Evolutionary conservation across 768 basidiomycete genomes (phyloP).

Genomic region (Phanerodontia chrysosporium): DNA sequence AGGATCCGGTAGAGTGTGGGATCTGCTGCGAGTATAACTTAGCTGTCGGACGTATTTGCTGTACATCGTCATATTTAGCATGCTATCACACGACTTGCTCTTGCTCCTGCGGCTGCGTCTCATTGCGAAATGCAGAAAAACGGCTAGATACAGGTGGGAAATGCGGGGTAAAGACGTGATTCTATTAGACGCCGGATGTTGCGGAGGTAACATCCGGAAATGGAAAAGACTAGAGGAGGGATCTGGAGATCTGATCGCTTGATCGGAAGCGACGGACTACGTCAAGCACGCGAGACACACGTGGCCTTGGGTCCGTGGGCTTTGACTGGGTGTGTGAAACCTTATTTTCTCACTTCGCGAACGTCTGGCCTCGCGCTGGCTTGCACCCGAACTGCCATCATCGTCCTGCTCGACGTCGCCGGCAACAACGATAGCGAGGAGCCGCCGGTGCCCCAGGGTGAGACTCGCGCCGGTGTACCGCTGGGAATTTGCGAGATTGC

Average conservation of each 20-base stretch:
- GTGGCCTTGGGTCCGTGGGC: not conserved
- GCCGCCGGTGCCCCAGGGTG: not conserved
- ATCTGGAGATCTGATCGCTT: not conserved
- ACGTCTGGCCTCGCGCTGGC: not conserved
- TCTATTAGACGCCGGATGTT: not conserved
- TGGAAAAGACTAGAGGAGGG: not conserved
- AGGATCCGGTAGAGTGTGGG: not conserved
- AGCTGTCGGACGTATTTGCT: constrained; percentile 4
- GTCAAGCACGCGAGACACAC: not conserved
- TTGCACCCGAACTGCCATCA: not conserved
- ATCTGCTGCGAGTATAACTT: not conserved
- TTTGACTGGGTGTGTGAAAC: not conserved
- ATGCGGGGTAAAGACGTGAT: constrained; percentile 1
- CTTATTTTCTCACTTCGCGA: not conserved
- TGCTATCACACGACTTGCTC: not conserved
- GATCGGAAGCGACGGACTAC: not conserved
- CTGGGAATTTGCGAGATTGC: constrained; percentile 23
- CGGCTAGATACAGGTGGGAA: not conserved
- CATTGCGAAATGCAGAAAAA: no score
- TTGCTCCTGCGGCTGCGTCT: no score
- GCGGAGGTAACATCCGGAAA: constrained; percentile 3
- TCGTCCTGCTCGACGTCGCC: not conserved
- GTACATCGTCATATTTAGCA: not conserved
- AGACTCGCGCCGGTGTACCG: not conserved
- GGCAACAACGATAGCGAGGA: not conserved